Evolutionary conservation across 768 basidiomycete genomes (phyloP).

Genomic region (Exidia glandulosa): DNA sequence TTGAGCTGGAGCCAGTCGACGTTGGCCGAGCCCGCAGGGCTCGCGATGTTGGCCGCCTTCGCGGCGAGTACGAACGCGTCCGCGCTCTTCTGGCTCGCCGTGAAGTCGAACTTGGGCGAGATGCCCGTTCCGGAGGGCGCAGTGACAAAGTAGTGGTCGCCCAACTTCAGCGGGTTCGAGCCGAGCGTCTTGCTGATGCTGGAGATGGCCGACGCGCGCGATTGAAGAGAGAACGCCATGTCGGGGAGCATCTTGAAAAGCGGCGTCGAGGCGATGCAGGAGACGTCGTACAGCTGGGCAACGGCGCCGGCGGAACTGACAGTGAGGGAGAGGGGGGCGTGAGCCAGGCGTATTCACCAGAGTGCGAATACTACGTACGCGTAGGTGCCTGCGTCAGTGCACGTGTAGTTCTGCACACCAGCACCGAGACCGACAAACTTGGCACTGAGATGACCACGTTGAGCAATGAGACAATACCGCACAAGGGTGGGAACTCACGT

Average conservation of each 20-base stretch:
- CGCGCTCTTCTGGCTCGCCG: constrained; percentile 20
- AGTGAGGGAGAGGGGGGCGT: background rate
- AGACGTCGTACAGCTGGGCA: constrained; percentile 18
- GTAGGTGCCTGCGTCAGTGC: constrained; percentile 12
- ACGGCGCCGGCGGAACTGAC: constrained; percentile 7
- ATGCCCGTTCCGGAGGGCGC: constrained; percentile 17
- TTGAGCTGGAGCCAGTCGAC: constrained; percentile 47
- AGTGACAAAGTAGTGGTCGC: constrained; percentile 48
- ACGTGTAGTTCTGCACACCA: constrained; percentile 26
- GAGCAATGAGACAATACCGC: background rate
- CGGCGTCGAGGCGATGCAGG: constrained; percentile 11
- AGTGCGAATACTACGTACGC: constrained; percentile 1
- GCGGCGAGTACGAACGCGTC: constrained; percentile 38
- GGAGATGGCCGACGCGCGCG: background rate
- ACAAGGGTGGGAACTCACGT: background rate
- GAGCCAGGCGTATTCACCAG: background rate
- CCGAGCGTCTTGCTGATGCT: background rate
- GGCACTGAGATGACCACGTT: background rate
- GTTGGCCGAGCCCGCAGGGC: constrained; percentile 31
- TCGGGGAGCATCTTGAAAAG: background rate
- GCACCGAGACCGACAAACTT: constrained; percentile 7
- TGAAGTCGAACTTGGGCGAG: constrained; percentile 48
- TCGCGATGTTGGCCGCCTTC: constrained; percentile 30
- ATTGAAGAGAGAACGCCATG: background rate
- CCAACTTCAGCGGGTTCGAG: constrained; percentile 18